Conservation (phyloP, 1,139 yeast genomes). For the Hemisphaericaspora subhashii region DNA sequence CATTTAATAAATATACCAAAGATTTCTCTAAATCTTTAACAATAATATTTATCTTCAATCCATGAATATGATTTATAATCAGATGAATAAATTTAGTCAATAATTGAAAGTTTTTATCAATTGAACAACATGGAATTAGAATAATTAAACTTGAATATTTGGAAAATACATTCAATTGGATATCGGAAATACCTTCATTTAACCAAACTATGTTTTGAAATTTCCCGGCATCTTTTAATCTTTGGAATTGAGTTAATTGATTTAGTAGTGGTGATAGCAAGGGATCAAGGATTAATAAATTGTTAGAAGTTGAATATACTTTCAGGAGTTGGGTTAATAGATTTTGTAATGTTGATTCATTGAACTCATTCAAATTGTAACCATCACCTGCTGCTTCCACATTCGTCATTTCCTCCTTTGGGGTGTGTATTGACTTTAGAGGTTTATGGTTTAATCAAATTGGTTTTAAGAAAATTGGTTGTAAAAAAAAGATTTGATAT, state of each 20-base stretch:
- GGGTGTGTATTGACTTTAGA: background rate
- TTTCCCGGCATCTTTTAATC: constrained; percentile 54
- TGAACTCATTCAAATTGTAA: constrained; percentile 15
- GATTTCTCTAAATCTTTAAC: constrained; percentile 33
- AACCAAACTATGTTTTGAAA: constrained; percentile 66
- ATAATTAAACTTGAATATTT: constrained; percentile 39
- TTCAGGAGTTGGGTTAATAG: constrained; percentile 26
- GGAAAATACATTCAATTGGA: constrained; percentile 15
- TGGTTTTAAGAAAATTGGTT: too few relatives aligned
- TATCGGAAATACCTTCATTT: constrained; percentile 20
- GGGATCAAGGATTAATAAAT: constrained; percentile 58
- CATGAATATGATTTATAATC: constrained; percentile 9
- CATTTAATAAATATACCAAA: constrained; percentile 29
- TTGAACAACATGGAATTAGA: constrained; percentile 22
- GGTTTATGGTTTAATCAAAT: too few relatives aligned
- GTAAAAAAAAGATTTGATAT: too few relatives aligned
- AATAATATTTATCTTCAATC: constrained; percentile 24
- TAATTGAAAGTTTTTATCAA: constrained; percentile 17
- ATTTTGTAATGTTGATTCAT: constrained; percentile 21
- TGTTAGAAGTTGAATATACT: constrained; percentile 30
- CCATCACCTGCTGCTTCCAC: background rate
- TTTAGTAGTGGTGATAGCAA: constrained; percentile 57
- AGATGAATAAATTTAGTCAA: constrained; percentile 14
- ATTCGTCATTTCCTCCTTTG: constrained; percentile 1
- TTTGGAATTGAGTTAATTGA: constrained; percentile 58